Evolutionary conservation across 2,329 filamentous ascomycete species (phyloP).

Genomic region (Colletotrichum sublineola): DNA sequence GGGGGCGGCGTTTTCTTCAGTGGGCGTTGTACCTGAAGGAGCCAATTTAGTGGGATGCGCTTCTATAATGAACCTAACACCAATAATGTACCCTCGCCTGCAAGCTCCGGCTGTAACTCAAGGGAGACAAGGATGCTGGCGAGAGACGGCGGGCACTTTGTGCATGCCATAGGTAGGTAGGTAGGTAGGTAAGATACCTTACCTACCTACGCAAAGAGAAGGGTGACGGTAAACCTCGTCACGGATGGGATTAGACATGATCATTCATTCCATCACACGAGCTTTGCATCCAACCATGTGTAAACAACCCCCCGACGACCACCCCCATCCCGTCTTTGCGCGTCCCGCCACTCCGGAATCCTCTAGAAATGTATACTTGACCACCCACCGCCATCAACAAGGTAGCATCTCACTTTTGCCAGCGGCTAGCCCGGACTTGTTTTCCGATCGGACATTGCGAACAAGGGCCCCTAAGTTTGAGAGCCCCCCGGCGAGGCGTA

Average conservation of each 20-base stretch:
- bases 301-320: neutral
- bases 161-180: neutral
- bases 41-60: neutral
- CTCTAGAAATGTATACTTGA: constrained; percentile 21
- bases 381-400: constrained; percentile 7
- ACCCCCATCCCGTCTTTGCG: neutral
- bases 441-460: neutral
- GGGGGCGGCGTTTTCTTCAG: constrained; percentile 32
- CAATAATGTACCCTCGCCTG: neutral
- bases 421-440: neutral
- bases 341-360: constrained; percentile 15
- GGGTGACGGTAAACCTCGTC: neutral
- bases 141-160: neutral
- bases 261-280: neutral
- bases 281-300: neutral
- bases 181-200: neutral
- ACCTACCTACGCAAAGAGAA: neutral
- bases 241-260: neutral
- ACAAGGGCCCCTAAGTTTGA: neutral
- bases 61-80: neutral
- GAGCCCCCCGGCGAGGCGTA: neutral
- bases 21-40: constrained; percentile 27
- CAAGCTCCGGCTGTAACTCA: neutral
- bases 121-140: neutral
- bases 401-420: neutral